Evolutionary conservation across 345 rosid genomes (phyloP).

Genomic region (Clausena lansium): DNA sequence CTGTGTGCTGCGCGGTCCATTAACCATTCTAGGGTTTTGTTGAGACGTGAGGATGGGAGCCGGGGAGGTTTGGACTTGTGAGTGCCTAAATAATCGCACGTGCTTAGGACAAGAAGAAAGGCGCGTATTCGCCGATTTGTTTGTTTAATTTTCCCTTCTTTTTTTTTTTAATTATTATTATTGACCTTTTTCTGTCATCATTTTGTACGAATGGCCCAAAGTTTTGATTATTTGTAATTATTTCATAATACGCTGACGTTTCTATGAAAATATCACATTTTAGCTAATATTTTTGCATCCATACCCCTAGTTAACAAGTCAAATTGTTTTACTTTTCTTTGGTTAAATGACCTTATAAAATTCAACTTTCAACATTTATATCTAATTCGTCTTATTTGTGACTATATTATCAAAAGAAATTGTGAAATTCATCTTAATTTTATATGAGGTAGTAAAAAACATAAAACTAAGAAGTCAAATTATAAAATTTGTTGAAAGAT

Average conservation of each 20-base stretch:
- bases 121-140: constrained; percentile 6
- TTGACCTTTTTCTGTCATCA: not conserved
- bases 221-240: not conserved
- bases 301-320: not conserved
- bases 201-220: not conserved
- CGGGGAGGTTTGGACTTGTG: too few relatives aligned
- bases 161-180: too few relatives aligned
- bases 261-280: not conserved
- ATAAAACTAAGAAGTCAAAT: too few relatives aligned
- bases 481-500: too few relatives aligned
- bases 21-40: not conserved
- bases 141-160: not conserved
- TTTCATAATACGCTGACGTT: not conserved
- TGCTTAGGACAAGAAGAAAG: constrained; percentile 1
- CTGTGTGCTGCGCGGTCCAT: not conserved
- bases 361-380: not conserved
- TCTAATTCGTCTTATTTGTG: not conserved
- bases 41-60: not conserved
- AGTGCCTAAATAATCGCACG: constrained; percentile 3
- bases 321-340: not conserved
- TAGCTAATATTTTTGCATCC: too few relatives aligned
- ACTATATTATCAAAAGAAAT: not conserved
- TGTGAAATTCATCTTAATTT: too few relatives aligned
- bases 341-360: not conserved
- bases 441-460: too few relatives aligned